phyloP scores from a whole-genome alignment of 2,329 filamentous ascomycete species.

The Ophiostoma ips region DNA sequence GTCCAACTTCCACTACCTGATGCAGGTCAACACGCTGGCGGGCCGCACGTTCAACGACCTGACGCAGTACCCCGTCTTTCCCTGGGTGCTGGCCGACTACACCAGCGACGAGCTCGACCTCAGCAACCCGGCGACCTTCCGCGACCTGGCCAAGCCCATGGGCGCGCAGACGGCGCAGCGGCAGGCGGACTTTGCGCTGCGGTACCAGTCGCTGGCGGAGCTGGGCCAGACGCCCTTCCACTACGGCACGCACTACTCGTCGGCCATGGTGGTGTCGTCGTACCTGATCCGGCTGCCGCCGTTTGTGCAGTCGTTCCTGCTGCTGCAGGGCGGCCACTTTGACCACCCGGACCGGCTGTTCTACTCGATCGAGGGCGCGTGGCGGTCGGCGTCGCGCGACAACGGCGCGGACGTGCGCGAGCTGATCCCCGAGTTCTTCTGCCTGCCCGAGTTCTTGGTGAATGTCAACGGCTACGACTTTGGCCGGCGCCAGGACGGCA shows the following conservation, averaged over 20 bases:
- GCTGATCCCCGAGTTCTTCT: constrained; percentile 94
- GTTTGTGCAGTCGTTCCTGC: constrained; percentile 87
- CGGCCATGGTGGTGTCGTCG: constrained; percentile 95
- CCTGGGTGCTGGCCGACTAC: constrained; percentile 93
- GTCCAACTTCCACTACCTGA: constrained; percentile 96
- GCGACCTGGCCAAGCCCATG: constrained; percentile 92
- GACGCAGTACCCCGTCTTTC: constrained; percentile 95
- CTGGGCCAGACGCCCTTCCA: constrained; percentile 91
- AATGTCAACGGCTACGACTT: constrained; percentile 95
- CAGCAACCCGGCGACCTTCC: constrained; percentile 68
- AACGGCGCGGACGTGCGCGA: constrained; percentile 94
- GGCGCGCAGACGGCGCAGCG: constrained; percentile 70
- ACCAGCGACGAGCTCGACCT: constrained; percentile 86
- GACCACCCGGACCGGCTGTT: constrained; percentile 94
- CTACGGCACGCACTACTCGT: constrained; percentile 97
- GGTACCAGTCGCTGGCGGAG: constrained; percentile 77
- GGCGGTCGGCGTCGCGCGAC: constrained; percentile 75
- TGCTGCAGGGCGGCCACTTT: constrained; percentile 90
- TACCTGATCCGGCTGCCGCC: constrained; percentile 91
- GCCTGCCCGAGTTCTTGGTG: constrained; percentile 83
- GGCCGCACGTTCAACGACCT: constrained; percentile 95
- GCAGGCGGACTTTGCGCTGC: constrained; percentile 66
- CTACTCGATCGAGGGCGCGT: constrained; percentile 81
- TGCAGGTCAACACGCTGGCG: constrained; percentile 96
- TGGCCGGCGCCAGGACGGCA: constrained; percentile 65